phyloP scores from a whole-genome alignment of 331 rosid genomes.

The Saraca asoca region DNA sequence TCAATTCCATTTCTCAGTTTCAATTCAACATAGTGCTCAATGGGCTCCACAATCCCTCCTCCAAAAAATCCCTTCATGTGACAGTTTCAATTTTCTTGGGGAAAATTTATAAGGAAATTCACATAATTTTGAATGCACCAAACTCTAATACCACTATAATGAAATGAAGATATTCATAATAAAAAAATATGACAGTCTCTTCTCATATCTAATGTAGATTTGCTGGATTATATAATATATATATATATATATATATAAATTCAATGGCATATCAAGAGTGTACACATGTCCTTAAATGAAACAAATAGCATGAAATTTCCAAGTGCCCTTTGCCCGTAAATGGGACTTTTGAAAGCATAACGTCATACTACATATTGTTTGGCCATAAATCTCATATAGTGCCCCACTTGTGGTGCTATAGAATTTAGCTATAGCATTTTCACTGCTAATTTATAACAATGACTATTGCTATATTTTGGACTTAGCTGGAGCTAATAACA shows the following conservation, averaged over 20 bases:
- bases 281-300: constrained; percentile 39
- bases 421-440: constrained; percentile 28
- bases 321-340: constrained; percentile 20
- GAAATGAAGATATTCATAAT: no score
- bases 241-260: not conserved
- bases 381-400: constrained; percentile 45
- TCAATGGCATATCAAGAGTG: constrained; percentile 22
- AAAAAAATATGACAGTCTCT: no score
- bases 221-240: not conserved
- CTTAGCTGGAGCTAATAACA: constrained; percentile 23
- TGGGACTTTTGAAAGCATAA: constrained; percentile 50
- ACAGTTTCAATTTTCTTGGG: not conserved
- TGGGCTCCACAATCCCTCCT: constrained; percentile 60
- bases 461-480: constrained; percentile 22
- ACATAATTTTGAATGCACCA: no score
- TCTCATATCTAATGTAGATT: no score
- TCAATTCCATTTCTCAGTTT: constrained; percentile 32
- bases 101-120: no score
- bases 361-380: constrained; percentile 45
- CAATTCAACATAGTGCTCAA: constrained; percentile 57
- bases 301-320: constrained; percentile 31
- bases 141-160: no score
- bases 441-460: constrained; percentile 37
- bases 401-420: constrained; percentile 46
- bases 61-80: constrained; percentile 49